phyloP scores from a whole-genome alignment of 2,329 filamentous ascomycete genomes.

The Cercospora sp. region DNA sequence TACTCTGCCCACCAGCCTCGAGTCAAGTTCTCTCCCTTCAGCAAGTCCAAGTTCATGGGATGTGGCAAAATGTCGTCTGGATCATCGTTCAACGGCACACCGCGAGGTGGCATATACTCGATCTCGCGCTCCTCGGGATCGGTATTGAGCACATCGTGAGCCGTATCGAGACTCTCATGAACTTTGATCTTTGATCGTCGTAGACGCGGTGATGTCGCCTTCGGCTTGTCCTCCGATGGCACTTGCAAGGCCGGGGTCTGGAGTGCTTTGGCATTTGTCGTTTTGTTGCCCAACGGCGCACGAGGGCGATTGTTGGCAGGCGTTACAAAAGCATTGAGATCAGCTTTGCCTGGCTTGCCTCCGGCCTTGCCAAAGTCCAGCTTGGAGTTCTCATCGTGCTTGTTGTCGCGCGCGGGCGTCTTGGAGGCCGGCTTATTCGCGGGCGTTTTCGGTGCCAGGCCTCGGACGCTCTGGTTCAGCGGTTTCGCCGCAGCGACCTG shows the following conservation, averaged over 20 bases:
- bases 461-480: constrained; percentile 64
- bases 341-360: constrained; percentile 56
- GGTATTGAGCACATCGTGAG: constrained; percentile 24
- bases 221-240: constrained; percentile 46
- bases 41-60: constrained; percentile 37
- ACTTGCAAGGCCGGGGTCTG: constrained; percentile 62
- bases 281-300: constrained; percentile 88
- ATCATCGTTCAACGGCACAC: constrained; percentile 47
- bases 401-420: constrained; percentile 66
- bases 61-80: constrained; percentile 36
- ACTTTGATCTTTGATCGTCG: constrained; percentile 60
- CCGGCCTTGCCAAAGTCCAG: constrained; percentile 60
- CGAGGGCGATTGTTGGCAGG: constrained; percentile 76
- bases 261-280: constrained; percentile 84
- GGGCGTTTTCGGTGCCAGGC: constrained; percentile 73
- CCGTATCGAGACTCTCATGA: constrained; percentile 50
- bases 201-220: constrained; percentile 60
- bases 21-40: constrained; percentile 55
- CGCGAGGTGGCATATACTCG: constrained; percentile 83
- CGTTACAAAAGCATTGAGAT: constrained; percentile 71
- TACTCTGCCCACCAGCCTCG: constrained; percentile 55
- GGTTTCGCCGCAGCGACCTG: constrained; percentile 70
- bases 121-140: constrained; percentile 66
- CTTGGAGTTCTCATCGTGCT: constrained; percentile 82
- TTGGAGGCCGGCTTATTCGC: constrained; percentile 69